These are phyloP conservation scores for Cryptococcus floricola DNA, from an alignment of 1,284 basidiomycete species.

Conservation along the genomic window DNA sequence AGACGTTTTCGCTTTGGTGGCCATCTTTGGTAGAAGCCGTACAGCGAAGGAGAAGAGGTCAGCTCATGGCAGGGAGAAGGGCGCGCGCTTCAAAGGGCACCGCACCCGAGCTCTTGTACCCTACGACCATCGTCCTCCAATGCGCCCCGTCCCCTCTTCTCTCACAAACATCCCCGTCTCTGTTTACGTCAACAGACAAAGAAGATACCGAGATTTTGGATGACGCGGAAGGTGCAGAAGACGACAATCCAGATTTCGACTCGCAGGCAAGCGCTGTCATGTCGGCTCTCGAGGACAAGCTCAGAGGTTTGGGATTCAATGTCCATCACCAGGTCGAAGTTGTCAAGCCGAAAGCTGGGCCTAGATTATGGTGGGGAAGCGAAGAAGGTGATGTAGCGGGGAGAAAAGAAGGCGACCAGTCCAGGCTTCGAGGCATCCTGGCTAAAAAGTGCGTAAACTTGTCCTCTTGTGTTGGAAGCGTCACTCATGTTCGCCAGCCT, in stretches of 20 bases:
- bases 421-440: conserved; percentile 25
- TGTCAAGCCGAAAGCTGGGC: conserved; percentile 15
- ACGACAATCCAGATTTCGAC: not conserved
- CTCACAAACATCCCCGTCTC: conserved; percentile 32
- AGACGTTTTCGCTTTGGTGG: conserved; percentile 72
- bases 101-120: conserved; percentile 34
- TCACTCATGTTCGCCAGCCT: conserved; percentile 6
- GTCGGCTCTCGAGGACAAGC: conserved; percentile 16
- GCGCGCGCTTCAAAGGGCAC: conserved; percentile 51
- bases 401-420: conserved; percentile 23
- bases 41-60: conserved; percentile 53
- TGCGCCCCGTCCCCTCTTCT: conserved; percentile 68
- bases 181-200: not conserved
- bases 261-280: conserved; percentile 8
- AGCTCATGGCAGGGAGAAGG: conserved; percentile 49
- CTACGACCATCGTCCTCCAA: conserved; percentile 76
- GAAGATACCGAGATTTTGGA: not conserved
- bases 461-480: conserved; percentile 8
- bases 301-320: conserved; percentile 18
- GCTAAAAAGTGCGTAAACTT: conserved; percentile 8
- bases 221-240: not conserved
- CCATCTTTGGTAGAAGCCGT: conserved; percentile 71
- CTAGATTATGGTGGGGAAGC: conserved; percentile 38
- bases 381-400: conserved; percentile 33
- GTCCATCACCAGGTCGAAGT: conserved; percentile 16